Evolutionary conservation across 441 rosid species (phyloP), one percentile per base, ranked within the genome.

Genomic region (Aleurites moluccanus): DNA sequence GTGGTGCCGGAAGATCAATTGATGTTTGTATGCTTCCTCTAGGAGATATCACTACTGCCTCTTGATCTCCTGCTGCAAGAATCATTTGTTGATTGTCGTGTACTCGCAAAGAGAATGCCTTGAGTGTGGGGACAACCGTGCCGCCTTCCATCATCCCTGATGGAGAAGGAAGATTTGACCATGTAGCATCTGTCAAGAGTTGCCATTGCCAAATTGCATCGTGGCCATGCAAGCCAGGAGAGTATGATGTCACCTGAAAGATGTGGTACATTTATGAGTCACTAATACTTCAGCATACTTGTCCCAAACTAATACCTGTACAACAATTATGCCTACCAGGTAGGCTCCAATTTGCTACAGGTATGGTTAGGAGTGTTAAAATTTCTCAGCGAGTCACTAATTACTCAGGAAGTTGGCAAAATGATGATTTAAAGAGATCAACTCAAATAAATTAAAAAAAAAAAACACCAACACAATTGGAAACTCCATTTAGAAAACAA

Each of bases 121-220:
- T 91, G 52, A 94, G 82, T 27, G 98, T 96, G 27, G 99, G 98
- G 67, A 94, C 92, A 76, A 88, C 95, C 4, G 56, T 81, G 64
- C 91, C 88, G 7, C 88, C 86, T 77, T 94, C 99, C 83, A 85
- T 87, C 92, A 92, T 85, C 71, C 98, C 98, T 0, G 98, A 83
- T 40, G 98, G 94, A 28, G 98, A 92, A 10, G 98, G 98, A 57
- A 92, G 93, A 78, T 96, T 96, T 27, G 97, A 88, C 98, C 98
- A 92, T 38, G 98, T 91, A 10, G 97, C 99, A 69, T 86, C 98
- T 0, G 98, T 91, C 80, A 85, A 82, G 59, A 91, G 89, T 85
- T 92, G 97, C 98, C 98, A 96, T 61, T 88, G 93, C 98, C 97
- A 94, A 66, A 88, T 67, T n/a, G 98, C 98, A 30, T 88, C 96